A percentile compares a stretch with the other conserved stretches of the same genome.
Evolutionary conservation across 257 asterid species (phyloP).

Genomic region (Solanum bulbocastanum): DNA sequence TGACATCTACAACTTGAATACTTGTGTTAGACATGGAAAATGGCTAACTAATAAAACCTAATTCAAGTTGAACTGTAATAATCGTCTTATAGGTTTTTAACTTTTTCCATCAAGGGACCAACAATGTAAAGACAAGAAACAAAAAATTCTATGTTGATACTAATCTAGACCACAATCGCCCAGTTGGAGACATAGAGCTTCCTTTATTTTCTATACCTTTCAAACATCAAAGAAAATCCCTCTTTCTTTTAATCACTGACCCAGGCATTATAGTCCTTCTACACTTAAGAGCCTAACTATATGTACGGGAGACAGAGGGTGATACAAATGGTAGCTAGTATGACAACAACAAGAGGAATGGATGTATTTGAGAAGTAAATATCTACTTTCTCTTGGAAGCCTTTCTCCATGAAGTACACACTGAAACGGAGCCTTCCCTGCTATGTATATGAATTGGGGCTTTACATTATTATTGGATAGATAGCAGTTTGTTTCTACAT

Average conservation of each 20-base stretch:
- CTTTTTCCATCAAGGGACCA: background rate
- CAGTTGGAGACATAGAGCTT: background rate
- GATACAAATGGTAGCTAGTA: background rate
- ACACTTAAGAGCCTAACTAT: background rate
- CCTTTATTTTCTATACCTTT: background rate
- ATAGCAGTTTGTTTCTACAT: background rate
- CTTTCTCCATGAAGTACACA: background rate
- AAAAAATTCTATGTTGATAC: background rate
- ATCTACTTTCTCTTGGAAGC: background rate
- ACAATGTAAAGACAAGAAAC: background rate
- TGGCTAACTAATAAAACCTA: background rate
- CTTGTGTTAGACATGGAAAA: background rate
- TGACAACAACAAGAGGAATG: background rate
- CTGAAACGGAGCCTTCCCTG: background rate
- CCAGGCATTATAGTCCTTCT: background rate
- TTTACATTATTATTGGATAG: background rate
- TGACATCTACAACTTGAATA: background rate
- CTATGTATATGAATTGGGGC: background rate
- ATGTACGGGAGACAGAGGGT: background rate
- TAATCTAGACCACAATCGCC: background rate
- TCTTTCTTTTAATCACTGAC: background rate
- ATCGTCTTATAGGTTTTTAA: background rate
- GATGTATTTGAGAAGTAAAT: background rate
- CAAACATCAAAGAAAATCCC: background rate
- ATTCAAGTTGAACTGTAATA: background rate